phyloP scores from a whole-genome alignment of 1,284 basidiomycete species.

The Moesziomyces sp. region DNA sequence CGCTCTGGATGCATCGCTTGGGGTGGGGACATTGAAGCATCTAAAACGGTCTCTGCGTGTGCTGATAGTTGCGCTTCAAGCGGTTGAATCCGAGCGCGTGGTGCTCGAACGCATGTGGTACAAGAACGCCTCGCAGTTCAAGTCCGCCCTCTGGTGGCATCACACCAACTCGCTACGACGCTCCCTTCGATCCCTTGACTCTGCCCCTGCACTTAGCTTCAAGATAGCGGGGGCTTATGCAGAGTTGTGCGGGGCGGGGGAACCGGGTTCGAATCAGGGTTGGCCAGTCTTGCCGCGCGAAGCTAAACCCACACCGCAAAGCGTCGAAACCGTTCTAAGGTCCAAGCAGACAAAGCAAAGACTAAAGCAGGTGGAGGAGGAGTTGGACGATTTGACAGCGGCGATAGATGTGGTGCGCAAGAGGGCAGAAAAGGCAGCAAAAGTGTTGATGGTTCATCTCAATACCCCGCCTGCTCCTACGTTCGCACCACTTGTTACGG shows the following conservation, averaged over 20 bases:
- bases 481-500: slow-evolving; percentile 24
- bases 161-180: slow-evolving; percentile 13
- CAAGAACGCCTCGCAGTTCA: slow-evolving; percentile 39
- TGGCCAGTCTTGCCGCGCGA: not conserved
- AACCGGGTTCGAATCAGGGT: not conserved
- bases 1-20: no score
- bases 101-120: slow-evolving; percentile 35
- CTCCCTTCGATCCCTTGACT: not conserved
- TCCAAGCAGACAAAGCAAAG: not conserved
- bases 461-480: slow-evolving; percentile 46
- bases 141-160: slow-evolving; percentile 19
- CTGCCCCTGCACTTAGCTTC: not conserved
- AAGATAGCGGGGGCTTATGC: not conserved
- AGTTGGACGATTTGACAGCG: not conserved
- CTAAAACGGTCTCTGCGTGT: slow-evolving; percentile 1
- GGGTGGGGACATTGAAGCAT: not conserved
- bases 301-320: not conserved
- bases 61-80: not conserved
- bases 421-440: not conserved
- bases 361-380: not conserved
- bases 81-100: not conserved
- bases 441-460: slow-evolving; percentile 11
- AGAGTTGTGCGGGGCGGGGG: not conserved
- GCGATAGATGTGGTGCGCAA: not conserved
- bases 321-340: not conserved